Evolutionary conservation across 306 rosid genomes (phyloP).

Genomic region (Mimosa pudica): DNA sequence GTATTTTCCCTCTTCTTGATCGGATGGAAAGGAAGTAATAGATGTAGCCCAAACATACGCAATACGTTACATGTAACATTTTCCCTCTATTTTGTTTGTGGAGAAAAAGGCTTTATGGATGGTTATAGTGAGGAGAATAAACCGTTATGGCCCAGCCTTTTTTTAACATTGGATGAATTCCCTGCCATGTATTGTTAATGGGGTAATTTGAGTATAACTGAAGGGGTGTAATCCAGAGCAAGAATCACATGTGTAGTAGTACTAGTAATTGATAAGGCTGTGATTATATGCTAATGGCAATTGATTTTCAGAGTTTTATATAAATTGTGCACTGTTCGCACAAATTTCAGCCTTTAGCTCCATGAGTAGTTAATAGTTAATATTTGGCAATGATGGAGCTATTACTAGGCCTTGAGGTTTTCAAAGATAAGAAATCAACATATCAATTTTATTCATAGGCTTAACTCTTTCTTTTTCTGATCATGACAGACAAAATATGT

Average conservation of each 20-base stretch:
- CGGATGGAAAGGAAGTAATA: too few relatives aligned
- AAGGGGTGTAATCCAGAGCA: background rate
- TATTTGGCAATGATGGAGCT: conserved; percentile 21
- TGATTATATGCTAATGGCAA: background rate
- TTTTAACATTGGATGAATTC: background rate
- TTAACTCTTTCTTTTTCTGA: background rate
- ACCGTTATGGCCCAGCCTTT: background rate
- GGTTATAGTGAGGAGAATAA: background rate
- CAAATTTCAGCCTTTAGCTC: conserved; percentile 15
- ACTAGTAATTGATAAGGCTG: background rate
- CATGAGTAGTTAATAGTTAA: conserved; percentile 24
- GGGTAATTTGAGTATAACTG: background rate
- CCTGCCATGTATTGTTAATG: background rate
- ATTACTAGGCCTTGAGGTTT: conserved; percentile 18
- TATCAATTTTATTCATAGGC: background rate
- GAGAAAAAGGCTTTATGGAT: background rate
- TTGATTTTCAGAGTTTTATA: background rate
- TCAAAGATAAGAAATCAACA: conserved; percentile 1
- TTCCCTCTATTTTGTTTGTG: background rate
- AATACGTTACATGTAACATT: too few relatives aligned
- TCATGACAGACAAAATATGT: conserved; percentile 17
- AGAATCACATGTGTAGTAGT: background rate
- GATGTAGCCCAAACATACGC: too few relatives aligned
- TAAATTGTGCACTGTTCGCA: background rate
- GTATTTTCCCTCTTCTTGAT: too few relatives aligned